Base-by-base conservation (phyloP, 2,329 filamentous ascomycete genomes). In the Ascochyta fabae region DNA sequence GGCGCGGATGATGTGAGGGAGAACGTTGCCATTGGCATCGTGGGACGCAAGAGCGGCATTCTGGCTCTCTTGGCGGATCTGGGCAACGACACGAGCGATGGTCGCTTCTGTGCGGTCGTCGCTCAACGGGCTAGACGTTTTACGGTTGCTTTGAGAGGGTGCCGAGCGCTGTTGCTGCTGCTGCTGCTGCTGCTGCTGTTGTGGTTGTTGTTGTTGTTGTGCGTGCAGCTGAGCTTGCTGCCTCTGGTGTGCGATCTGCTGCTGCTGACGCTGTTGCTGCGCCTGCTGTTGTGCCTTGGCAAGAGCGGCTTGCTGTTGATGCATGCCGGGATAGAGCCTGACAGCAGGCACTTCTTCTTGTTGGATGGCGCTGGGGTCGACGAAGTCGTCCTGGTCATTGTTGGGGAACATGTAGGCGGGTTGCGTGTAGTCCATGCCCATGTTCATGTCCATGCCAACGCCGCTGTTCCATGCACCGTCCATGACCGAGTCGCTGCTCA, bases 251-350 rank as follows among this genome's bases (percentile, higher is more conserved):
- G 31, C 62, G 56, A 76, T 74, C 59, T 80, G 73, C 58, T 83
- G 82, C 61, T 87, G 84, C 57, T 86, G 86, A 46, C 71, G 71
- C 63, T 77, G 75, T 58, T 74, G 74, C 38, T 72, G 72, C 27
- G 70, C 68, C 27, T 68, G 66, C 44, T 72, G 68, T 53, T 72
- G 69, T 15, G 69, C 71, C 61, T 75, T 73, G 39, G 71, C 71
- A 51, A 72, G 51, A 56, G 91, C 91, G 45, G 92, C 92, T 77
- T 89, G 86, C 73, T 93, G 92, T 70, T 92, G 91, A 79, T 98
- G 94, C 84, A 96, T 95, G 48, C 93, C 94, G 12, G 94, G 94
- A 81, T 91, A 97, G 65, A 96, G 87, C 62, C 92, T 87, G 62
- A 91, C 89, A 77, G 83, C 71, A 47, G 82, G 79, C 27, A 77